Base-by-base conservation (phyloP, 2,329 filamentous ascomycete genomes). In the Aaosphaeria arxii region DNA sequence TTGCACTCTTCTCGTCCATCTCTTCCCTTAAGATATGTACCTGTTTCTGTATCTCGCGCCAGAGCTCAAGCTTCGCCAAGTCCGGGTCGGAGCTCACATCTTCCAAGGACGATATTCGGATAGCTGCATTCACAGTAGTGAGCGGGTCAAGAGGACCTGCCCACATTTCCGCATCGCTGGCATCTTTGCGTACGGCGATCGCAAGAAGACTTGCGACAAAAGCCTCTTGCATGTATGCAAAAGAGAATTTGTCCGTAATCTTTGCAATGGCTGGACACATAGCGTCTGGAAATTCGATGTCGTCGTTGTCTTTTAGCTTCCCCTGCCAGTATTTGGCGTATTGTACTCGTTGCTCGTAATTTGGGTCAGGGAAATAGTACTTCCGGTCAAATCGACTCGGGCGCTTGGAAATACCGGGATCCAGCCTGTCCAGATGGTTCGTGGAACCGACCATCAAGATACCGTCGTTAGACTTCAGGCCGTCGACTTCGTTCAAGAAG, bases 401-500 rank as follows among this genome's bases (percentile, higher is more conserved):
- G 0, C 75, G 69, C 63, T 77, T 77, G 11, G 69, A 59, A 42
- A 77, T 85, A 17, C 84, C 85, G 0, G 85, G 84, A 54, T 88
- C 85, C 5, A 89, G 70, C 1, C 78, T 75, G 33, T 88, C 84
- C 5, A 88, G 74, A 54, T 77, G 74, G 58, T 87, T 87, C 0
- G 84, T 87, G 45, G 78, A 83, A 30, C 81, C 83, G 30, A 87
- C 76, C 71, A 89, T 86, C 56, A 88, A 79, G 45, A 88, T 87
- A 7, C 86, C 86, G 54, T 88, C 82, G 54, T 89, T 89, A 53
- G 76, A 79, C 56, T 82, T 80, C 7, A 89, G 78, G 0, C 86
- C 86, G 52, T 89, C 86, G 3, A 88, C 81, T 65, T 88, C 84
- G 61, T 88, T 89, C 42, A 88, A 74, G 69, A 89, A 89, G 71